phyloP scores from a whole-genome alignment of 2,329 filamentous ascomycete genomes.

The Fusarium temperatum region DNA sequence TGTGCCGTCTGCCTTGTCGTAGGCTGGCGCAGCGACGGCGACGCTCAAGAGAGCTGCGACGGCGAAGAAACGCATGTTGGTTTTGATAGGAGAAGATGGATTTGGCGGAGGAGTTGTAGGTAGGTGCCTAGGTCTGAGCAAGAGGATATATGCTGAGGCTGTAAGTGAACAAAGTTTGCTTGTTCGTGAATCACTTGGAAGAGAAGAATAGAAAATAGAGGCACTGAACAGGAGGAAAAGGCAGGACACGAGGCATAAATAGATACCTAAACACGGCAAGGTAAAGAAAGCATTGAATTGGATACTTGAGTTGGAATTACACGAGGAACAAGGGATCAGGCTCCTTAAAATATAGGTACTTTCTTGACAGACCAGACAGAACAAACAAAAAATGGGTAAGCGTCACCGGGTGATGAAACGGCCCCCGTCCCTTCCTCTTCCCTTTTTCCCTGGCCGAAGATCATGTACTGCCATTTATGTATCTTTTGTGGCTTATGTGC shows the following conservation, averaged over 20 bases:
- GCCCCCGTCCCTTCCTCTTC: neutral
- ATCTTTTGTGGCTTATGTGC: neutral
- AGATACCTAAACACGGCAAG: neutral
- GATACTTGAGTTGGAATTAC: neutral
- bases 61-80: constrained; percentile 38
- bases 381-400: constrained; percentile 15
- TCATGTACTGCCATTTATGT: neutral
- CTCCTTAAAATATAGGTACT: constrained; percentile 8
- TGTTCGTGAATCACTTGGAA: constrained; percentile 12
- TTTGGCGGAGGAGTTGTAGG: neutral
- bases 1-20: constrained; percentile 8
- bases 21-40: constrained; percentile 32
- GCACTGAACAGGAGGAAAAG: neutral
- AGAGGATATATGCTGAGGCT: neutral
- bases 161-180: constrained; percentile 7
- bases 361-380: neutral
- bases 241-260: constrained; percentile 1
- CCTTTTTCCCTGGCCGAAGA: no score
- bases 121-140: neutral
- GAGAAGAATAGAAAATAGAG: neutral
- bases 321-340: neutral
- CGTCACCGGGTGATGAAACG: constrained; percentile 22
- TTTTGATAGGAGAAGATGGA: neutral
- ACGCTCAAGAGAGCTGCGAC: constrained; percentile 36
- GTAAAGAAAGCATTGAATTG: neutral